Base-by-base conservation (phyloP, 2,329 filamentous ascomycete species). In the Calonectria pauciramosa region DNA sequence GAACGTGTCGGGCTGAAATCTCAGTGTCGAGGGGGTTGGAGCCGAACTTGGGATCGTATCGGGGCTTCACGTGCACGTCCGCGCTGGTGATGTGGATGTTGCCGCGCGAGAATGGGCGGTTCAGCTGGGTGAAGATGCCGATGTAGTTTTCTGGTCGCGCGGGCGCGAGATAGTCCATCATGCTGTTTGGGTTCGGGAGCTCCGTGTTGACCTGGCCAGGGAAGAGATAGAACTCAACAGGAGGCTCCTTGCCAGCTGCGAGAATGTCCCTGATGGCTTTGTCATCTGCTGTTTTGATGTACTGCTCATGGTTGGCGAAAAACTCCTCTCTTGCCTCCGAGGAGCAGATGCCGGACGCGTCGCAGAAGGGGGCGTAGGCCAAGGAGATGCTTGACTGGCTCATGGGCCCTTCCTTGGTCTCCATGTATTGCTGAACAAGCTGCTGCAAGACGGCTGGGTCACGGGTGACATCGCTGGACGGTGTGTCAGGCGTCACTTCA, bases 91-190 rank as follows among this genome's bases (percentile, higher is more conserved):
- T 64, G 26, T 64, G 60, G 38, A 64, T 32, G 23, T 47, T 64
- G 23, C 60, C 60, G 60, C 60, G 60, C 26, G 60, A 64, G 38
- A 64, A 47, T 3, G 60, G 60, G 36, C 38, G 60, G 38, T 64
- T 64, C 10, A 64, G 36, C 23, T 44, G 60, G 3, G 38, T 47
- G 14, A 47, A 44, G 60, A 64, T 28, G 23, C 36, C 9, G 26
- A 64, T 23, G 38, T 64, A 64, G 14, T 64, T 64, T 28, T 64
- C 60, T 0, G 60, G 60, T 7, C 38, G 23, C 2, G 16, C 36
- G 6, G 60, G 60, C 1, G 14, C 23, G 6, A 64, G 38, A 9
- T 64, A 64, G 23, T 64, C 60, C 13, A 18, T 11, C 60, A 64
- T 64, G 38, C 23, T 36, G 26, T 23, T 11, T 47, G 60, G 60